Conservation (phyloP, 345 rosid species). For the Hypericum androsaemum region DNA sequence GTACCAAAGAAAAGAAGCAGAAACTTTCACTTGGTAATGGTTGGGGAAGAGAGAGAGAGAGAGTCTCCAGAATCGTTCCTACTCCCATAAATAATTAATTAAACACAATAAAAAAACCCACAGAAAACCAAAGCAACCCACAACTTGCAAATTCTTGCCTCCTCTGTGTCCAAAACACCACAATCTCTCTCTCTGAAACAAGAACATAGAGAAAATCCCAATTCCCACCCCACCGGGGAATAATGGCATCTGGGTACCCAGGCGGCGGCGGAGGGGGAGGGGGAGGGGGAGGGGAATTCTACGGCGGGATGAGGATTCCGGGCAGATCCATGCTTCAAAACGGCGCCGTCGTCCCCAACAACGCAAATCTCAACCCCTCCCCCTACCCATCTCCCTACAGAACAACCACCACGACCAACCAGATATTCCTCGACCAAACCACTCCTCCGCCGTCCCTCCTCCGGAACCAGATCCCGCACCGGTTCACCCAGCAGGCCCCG, state of each 20-base stretch:
- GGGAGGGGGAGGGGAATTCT: conserved; percentile 36
- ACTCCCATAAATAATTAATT: too few relatives aligned
- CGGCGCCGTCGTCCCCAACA: conserved; percentile 23
- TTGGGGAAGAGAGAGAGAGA: too few relatives aligned
- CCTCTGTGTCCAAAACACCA: too few relatives aligned
- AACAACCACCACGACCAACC: conserved; percentile 32
- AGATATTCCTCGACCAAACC: conserved; percentile 45
- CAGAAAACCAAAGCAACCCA: too few relatives aligned
- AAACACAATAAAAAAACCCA: too few relatives aligned
- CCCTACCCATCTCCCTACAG: conserved; percentile 25
- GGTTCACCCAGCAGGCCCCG: conserved; percentile 3
- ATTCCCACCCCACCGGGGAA: conserved; percentile 7
- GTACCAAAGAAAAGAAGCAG: too few relatives aligned
- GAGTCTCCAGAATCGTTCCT: too few relatives aligned
- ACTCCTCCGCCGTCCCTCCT: conserved; percentile 42
- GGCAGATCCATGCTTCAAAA: conserved; percentile 43
- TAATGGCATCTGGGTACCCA: conserved; percentile 83
- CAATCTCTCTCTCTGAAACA: too few relatives aligned
- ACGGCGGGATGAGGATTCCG: conserved; percentile 20
- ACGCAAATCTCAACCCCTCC: conserved; percentile 18
- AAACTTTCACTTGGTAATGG: too few relatives aligned
- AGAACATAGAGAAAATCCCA: too few relatives aligned
- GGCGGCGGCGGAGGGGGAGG: conserved; percentile 50
- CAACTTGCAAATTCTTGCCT: too few relatives aligned
- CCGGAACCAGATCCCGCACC: conserved; percentile 9